These are phyloP conservation scores for Phallus indusiatus DNA, from an alignment of 768 basidiomycete genomes.

Conservation along the genomic window DNA sequence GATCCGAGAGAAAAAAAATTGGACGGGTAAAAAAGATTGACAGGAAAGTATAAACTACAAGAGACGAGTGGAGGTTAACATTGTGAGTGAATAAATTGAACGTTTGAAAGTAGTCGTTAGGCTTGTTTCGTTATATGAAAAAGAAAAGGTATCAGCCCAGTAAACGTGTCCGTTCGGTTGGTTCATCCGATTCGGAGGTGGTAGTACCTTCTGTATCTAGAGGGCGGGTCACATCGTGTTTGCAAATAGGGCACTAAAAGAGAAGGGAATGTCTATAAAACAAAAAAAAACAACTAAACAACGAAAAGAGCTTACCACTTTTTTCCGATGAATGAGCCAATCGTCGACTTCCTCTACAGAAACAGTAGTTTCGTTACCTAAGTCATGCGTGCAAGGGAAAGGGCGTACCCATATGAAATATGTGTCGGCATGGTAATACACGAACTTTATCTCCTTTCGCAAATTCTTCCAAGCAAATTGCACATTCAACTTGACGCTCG, in stretches of 20 bases:
- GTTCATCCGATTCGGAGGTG: slow-evolving; percentile 11
- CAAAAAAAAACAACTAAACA: not conserved
- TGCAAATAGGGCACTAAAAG: slow-evolving; percentile 79
- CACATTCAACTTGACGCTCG: slow-evolving; percentile 76
- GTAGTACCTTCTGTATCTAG: slow-evolving; percentile 23
- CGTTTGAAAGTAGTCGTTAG: no score
- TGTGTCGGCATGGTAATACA: slow-evolving; percentile 87
- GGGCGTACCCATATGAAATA: slow-evolving; percentile 64
- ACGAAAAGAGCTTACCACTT: slow-evolving; percentile 54
- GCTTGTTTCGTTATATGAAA: no score
- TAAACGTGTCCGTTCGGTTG: slow-evolving; percentile 25
- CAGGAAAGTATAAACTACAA: no score
- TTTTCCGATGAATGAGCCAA: slow-evolving; percentile 90
- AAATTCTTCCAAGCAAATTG: slow-evolving; percentile 87
- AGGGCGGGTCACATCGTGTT: slow-evolving; percentile 78
- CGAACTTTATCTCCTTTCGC: slow-evolving; percentile 81
- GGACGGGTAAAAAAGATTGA: no score
- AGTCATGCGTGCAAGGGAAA: not conserved
- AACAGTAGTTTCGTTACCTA: not conserved
- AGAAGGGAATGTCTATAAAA: not conserved
- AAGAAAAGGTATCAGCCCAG: slow-evolving; percentile 11
- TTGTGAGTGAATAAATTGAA: no score
- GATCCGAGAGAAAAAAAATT: no score
- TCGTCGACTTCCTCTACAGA: slow-evolving; percentile 64
- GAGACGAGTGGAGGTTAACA: no score